phyloP scores from a whole-genome alignment of 148 eudicot species.

The Fagopyrum tataricum region DNA sequence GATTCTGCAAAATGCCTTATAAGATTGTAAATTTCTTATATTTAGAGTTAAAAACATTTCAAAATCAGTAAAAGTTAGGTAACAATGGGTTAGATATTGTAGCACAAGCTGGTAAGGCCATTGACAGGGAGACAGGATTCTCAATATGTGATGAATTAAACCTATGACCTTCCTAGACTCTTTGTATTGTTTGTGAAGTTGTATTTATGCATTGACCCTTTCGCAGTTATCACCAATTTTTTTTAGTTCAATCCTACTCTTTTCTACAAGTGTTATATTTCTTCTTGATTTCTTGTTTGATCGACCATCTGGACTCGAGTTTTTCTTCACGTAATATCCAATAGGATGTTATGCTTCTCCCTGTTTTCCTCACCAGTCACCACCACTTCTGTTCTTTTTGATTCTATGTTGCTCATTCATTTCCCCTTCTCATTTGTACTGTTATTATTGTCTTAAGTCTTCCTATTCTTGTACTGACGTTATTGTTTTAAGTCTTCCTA shows the following conservation, averaged over 20 bases:
- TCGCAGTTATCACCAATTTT: neutral
- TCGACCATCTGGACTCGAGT: neutral
- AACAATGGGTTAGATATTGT: too few relatives aligned
- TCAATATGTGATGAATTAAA: neutral
- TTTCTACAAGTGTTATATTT: neutral
- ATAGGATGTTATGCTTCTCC: neutral
- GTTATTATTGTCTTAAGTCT: neutral
- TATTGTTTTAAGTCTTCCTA: too few relatives aligned
- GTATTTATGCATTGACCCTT: neutral
- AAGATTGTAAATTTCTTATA: neutral
- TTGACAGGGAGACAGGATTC: neutral
- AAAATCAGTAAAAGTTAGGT: neutral
- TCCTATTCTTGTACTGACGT: neutral
- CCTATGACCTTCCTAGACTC: neutral
- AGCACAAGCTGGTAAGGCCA: too few relatives aligned
- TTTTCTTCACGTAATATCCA: neutral
- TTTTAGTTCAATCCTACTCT: neutral
- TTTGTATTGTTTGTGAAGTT: neutral
- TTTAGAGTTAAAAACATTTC: neutral
- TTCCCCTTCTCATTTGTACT: neutral
- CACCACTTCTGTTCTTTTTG: neutral
- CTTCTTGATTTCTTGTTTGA: neutral
- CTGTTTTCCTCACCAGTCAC: neutral
- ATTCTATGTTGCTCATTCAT: neutral
- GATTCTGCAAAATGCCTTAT: neutral